Conservation (phyloP, 345 rosid species). For the Pistacia atlantica region DNA sequence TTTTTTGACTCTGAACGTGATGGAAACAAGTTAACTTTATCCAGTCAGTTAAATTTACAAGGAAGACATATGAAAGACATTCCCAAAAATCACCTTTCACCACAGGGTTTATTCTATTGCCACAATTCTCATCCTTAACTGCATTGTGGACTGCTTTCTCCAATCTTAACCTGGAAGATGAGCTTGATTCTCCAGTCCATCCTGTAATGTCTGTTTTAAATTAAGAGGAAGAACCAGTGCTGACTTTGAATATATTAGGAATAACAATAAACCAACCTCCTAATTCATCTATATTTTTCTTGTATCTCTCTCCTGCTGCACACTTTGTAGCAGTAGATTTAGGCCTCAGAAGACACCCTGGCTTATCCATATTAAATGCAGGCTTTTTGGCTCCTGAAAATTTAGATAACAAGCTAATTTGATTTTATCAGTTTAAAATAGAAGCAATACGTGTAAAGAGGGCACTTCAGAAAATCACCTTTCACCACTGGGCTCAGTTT, state of each 20-base stretch:
- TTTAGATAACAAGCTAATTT: conserved; percentile 13
- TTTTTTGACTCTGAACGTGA: conserved; percentile 27
- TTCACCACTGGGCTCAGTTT: conserved; percentile 22
- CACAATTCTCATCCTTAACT: not conserved
- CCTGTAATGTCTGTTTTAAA: conserved; percentile 20
- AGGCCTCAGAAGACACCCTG: conserved; percentile 23
- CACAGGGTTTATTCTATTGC: conserved; percentile 7
- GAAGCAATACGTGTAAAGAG: not conserved
- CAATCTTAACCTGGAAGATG: conserved; percentile 23
- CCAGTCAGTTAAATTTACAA: conserved; percentile 1
- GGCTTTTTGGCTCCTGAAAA: conserved; percentile 26
- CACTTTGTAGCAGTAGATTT: conserved; percentile 2
- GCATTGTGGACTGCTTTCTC: conserved; percentile 14
- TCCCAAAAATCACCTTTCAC: conserved; percentile 22
- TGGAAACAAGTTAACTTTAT: conserved; percentile 11
- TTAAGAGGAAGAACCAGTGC: conserved; percentile 15
- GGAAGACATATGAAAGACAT: not conserved
- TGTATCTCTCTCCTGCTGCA: conserved; percentile 18
- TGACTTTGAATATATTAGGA: not conserved
- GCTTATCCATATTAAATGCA: conserved; percentile 21
- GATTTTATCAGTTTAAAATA: conserved; percentile 9
- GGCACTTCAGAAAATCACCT: conserved; percentile 15
- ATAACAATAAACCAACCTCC: conserved; percentile 35
- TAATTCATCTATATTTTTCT: conserved; percentile 47
- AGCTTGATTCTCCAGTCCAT: conserved; percentile 10